Percentiles rank a stretch among this genome's conserved stretches.
These are phyloP conservation scores for Clonostachys rhizophaga DNA, from an alignment of 2,329 filamentous ascomycete species.

Conservation along the genomic window DNA sequence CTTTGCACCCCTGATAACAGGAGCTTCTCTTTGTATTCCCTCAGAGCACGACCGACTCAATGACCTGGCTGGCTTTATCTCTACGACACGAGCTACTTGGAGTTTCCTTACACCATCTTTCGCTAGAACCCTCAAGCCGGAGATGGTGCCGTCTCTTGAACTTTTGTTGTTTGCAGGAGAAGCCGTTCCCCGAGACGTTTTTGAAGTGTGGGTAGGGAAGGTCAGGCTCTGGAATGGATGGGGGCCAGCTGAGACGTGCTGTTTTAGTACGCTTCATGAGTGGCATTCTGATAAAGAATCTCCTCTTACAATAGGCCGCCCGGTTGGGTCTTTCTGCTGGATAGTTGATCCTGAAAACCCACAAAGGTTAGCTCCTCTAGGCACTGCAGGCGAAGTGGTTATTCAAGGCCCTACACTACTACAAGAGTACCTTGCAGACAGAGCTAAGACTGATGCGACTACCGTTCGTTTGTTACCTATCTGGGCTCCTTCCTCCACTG, in stretches of 20 bases:
- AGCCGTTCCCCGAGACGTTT: constrained; percentile 2
- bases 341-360: constrained; percentile 4
- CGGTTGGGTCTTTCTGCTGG: constrained; percentile 5
- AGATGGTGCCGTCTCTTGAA: background rate
- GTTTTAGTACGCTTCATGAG: constrained; percentile 3
- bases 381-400: constrained; percentile 5
- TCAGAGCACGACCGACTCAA: constrained; percentile 1
- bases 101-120: background rate
- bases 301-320: constrained; percentile 1
- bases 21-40: background rate
- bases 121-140: background rate
- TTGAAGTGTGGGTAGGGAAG: constrained; percentile 3
- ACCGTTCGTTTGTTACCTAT: background rate
- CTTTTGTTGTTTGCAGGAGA: constrained; percentile 5
- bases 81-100: background rate
- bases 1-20: background rate
- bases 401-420: constrained; percentile 28
- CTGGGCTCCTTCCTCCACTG: constrained; percentile 4
- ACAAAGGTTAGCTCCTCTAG: constrained; percentile 3
- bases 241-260: constrained; percentile 5
- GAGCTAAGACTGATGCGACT: constrained; percentile 14
- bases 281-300: background rate
- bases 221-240: constrained; percentile 3
- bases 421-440: constrained; percentile 37
- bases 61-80: background rate